Evolutionary conservation across 2,329 filamentous ascomycete species (phyloP).

Genomic region (Nemania sp.): DNA sequence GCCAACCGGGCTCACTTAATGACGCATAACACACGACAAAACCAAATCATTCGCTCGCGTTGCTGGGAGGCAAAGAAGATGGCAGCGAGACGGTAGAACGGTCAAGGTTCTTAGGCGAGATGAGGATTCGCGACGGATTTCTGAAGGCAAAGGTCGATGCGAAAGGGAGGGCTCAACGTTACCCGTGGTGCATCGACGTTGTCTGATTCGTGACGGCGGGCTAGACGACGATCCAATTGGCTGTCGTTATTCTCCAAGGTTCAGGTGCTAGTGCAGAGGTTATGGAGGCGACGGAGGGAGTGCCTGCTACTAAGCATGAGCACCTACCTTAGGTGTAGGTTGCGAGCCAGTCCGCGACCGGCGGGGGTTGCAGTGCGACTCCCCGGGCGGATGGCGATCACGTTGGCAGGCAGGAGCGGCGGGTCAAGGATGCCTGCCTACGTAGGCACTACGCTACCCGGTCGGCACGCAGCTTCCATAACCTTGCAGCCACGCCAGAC

Average conservation of each 20-base stretch:
- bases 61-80: background rate
- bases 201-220: constrained; percentile 44
- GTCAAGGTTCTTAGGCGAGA: constrained; percentile 8
- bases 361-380: background rate
- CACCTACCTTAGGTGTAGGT: too few relatives aligned
- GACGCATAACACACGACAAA: constrained; percentile 9
- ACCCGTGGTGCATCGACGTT: constrained; percentile 46
- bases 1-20: constrained; percentile 12
- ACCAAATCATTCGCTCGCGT: constrained; percentile 13
- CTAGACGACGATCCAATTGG: constrained; percentile 20
- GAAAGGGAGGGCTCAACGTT: constrained; percentile 9
- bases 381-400: background rate
- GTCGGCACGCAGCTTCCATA: background rate
- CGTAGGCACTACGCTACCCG: too few relatives aligned
- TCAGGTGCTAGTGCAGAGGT: background rate
- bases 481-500: constrained; percentile 2
- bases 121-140: constrained; percentile 7
- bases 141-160: background rate
- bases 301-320: too few relatives aligned
- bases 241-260: constrained; percentile 6
- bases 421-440: background rate
- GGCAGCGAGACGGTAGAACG: background rate
- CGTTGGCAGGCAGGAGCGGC: background rate
- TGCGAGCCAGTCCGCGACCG: too few relatives aligned
- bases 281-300: too few relatives aligned